Percentiles rank a stretch among this genome's conserved stretches.
Conservation (phyloP, 495 filamentous ascomycete genomes). For the Friedmanniomyces simplex region DNA sequence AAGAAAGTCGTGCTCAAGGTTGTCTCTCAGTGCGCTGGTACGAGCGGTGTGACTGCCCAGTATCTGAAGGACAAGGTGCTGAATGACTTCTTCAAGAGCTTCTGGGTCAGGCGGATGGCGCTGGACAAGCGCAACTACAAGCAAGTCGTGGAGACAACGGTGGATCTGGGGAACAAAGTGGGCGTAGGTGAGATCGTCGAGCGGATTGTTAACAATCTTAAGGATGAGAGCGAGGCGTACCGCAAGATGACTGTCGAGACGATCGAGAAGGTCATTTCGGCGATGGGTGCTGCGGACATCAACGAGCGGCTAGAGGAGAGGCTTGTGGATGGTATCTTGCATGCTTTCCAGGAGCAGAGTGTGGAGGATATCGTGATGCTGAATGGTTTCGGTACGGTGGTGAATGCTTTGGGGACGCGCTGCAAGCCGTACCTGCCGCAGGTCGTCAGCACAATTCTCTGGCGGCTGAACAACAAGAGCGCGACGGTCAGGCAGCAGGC, state of each 20-base stretch:
- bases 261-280: constrained; percentile 87
- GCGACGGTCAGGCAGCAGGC: constrained; percentile 94
- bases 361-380: constrained; percentile 93
- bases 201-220: constrained; percentile 84
- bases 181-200: constrained; percentile 92
- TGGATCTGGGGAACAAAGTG: constrained; percentile 94
- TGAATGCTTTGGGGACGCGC: constrained; percentile 86
- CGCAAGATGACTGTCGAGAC: constrained; percentile 99
- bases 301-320: constrained; percentile 84
- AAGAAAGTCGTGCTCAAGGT: constrained; percentile 98
- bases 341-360: constrained; percentile 96
- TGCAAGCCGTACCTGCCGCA: constrained; percentile 96
- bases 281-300: constrained; percentile 87
- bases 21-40: constrained; percentile 90
- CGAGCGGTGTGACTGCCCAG: constrained; percentile 83
- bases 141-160: constrained; percentile 95
- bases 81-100: constrained; percentile 95
- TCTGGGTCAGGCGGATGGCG: constrained; percentile 97
- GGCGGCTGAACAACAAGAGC: constrained; percentile 94
- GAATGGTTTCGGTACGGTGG: constrained; percentile 97
- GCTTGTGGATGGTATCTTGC: constrained; percentile 91
- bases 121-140: constrained; percentile 93
- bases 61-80: constrained; percentile 94
- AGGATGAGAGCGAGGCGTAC: constrained; percentile 96
- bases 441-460: constrained; percentile 93